These are phyloP conservation scores for Ceratocystis colombiana DNA, from an alignment of 2,329 filamentous ascomycete genomes.

Conservation along the genomic window DNA sequence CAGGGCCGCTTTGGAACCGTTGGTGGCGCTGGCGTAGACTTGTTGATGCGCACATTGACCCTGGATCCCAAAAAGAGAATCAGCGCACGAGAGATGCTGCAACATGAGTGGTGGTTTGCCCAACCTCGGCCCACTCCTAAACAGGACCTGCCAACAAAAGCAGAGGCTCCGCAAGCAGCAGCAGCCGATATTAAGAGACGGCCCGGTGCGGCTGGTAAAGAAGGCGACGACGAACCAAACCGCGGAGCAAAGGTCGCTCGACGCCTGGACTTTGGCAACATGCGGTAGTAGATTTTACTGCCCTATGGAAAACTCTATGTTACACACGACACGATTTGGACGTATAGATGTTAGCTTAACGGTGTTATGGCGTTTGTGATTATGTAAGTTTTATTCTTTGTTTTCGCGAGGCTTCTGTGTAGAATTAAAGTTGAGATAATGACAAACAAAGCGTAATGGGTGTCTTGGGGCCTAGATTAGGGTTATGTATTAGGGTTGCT, in stretches of 20 bases:
- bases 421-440: background rate
- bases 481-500: no score
- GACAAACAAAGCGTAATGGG: no score
- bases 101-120: slow-evolving; percentile 75
- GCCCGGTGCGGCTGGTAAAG: slow-evolving; percentile 34
- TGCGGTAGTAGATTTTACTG: slow-evolving; percentile 15
- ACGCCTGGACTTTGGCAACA: slow-evolving; percentile 62
- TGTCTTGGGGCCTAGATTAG: no score
- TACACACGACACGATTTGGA: background rate
- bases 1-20: slow-evolving; percentile 67
- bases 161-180: slow-evolving; percentile 56
- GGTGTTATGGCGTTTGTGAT: background rate
- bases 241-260: slow-evolving; percentile 67
- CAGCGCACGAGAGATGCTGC: slow-evolving; percentile 64
- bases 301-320: background rate
- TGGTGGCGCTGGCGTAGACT: slow-evolving; percentile 72
- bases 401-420: background rate
- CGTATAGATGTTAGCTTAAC: background rate
- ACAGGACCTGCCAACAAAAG: slow-evolving; percentile 69
- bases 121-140: slow-evolving; percentile 76
- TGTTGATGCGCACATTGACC: slow-evolving; percentile 73
- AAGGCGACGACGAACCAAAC: slow-evolving; percentile 57
- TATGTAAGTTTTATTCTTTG: background rate
- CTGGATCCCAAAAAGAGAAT: slow-evolving; percentile 81
- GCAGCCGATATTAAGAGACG: slow-evolving; percentile 69